Conservation (phyloP, 345 rosid genomes). For the Eucalyptus sp. region DNA sequence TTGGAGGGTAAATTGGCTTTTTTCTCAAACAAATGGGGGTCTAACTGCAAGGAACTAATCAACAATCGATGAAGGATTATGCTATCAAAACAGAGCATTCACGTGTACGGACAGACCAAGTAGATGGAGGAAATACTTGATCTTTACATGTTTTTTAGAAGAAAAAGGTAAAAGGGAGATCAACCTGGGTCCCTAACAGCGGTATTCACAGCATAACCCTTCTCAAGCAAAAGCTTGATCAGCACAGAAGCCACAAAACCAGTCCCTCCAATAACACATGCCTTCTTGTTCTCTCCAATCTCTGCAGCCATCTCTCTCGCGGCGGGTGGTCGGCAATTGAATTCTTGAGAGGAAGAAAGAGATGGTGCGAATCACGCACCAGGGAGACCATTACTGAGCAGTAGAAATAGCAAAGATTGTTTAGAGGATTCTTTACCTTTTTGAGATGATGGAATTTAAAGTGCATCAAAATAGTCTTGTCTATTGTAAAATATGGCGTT, state of each 20-base stretch:
- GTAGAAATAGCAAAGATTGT: too few relatives aligned
- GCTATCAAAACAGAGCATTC: neutral
- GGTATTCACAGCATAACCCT: constrained; percentile 68
- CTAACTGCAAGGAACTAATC: neutral
- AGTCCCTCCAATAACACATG: constrained; percentile 72
- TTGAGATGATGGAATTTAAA: neutral
- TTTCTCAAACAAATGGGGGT: neutral
- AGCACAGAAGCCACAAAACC: constrained; percentile 74
- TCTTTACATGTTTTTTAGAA: too few relatives aligned
- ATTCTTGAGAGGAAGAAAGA: too few relatives aligned
- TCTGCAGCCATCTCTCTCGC: constrained; percentile 7
- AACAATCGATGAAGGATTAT: neutral
- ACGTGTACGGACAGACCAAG: neutral
- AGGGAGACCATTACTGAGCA: too few relatives aligned
- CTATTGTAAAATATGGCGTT: neutral
- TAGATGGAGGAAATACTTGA: neutral
- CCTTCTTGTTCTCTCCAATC: constrained; percentile 19
- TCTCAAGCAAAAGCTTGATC: constrained; percentile 54
- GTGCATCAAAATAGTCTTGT: neutral
- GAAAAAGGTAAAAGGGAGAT: neutral
- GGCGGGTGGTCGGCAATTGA: too few relatives aligned
- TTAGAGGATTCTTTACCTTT: neutral
- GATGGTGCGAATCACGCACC: too few relatives aligned
- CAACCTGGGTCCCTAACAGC: constrained; percentile 68
- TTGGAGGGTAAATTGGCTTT: neutral